Base-by-base conservation (phyloP, 768 basidiomycete species). In the Hericium erinaceus region DNA sequence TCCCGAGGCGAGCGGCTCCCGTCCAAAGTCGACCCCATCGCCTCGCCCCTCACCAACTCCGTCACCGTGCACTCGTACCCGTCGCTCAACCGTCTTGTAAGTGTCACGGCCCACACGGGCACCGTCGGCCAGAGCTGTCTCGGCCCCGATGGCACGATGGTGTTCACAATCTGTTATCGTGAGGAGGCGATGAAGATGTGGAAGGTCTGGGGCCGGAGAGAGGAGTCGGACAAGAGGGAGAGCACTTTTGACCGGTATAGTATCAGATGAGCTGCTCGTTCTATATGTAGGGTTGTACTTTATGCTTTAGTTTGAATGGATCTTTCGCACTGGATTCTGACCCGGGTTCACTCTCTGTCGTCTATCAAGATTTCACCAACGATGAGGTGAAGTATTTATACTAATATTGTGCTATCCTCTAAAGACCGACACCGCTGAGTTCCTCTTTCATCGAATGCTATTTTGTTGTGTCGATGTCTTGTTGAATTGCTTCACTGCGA, bases 181-280 rank as follows among this genome's bases (percentile, higher is more conserved):
- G 85, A 86, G 61, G 82, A 86, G 67, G 79, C 81, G 50, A 83
- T 87, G 70, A 85, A 84, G 71, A 82, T 85, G 78, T 87, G 84
- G 79, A 80, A 82, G 60, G 82, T 86, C 37, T 87, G 84, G 85
- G 65, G 62, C 7, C 41, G 44, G 37, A 57, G 54, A 56, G 60
- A 63, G 40, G 60, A 61, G 22, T 22, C 15, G 2, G 58, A 26
- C 22, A 57, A 26, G 53, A 50, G 54, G 51, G 60, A 63, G 49
- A 59, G 62, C 16, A 53, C 60, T 7, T 63, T 63, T 40, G 62
- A 62, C 33, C 55, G 55, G 56, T 63, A 59, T 40, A 59, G 49
- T 33, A 63, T 63, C 39, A 50, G 62, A 52, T 63, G 40, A 63
- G 2, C 22, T 22, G 24, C 22, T n/a, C 8, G 11, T 13, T 11